Base-by-base conservation (phyloP, 352 stramenopile species). In the Pythium dissotocum region DNA sequence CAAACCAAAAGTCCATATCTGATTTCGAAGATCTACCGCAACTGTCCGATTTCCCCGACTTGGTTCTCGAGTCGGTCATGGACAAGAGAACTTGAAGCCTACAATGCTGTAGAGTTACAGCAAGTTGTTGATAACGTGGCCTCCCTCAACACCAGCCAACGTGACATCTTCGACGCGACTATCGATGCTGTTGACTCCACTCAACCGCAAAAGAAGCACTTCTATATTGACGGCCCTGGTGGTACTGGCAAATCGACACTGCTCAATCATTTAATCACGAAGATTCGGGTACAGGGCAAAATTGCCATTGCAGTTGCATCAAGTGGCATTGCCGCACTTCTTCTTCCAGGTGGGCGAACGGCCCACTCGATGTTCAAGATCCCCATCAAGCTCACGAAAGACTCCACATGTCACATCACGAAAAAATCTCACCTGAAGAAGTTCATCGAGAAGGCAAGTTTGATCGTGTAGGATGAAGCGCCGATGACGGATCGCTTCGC, bases 341-440 rank as follows among this genome's bases (percentile, higher is more conserved):
- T 85, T 12, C 58, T 85, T 1, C 63, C 42, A 5, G 71, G 71
- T 8, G 77, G 72, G 1, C 48, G 69, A 4, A 85, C 72, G 0
- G 75, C 75, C 1, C 66, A 79, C 32, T 82, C 67, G 1, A 73
- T 51, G 21, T 81, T 86, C 26, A 61, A 66, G 21, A 75, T 24
- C 77, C 59, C 68, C 67, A 36, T 77, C 2, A 64, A 69, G 6
- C 6, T 74, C 2, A 30, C 48, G 14, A 44, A 67, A 0, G 38
- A 42, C 5, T 69, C 58, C 0, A 60, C 46, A 1, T 78, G 70
- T 24, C 44, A 21, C 6, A 78, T 79, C 16, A 21, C 4, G 10
- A 63, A 63, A 16, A 12, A 63, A 40, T 54, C 57, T 16, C 18
- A 63, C 2, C 38, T 26, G 3, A 46, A 61, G 16, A 9, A 13